Conservation (phyloP, 1,284 basidiomycete genomes). For the Singerocomus inundabilis region DNA sequence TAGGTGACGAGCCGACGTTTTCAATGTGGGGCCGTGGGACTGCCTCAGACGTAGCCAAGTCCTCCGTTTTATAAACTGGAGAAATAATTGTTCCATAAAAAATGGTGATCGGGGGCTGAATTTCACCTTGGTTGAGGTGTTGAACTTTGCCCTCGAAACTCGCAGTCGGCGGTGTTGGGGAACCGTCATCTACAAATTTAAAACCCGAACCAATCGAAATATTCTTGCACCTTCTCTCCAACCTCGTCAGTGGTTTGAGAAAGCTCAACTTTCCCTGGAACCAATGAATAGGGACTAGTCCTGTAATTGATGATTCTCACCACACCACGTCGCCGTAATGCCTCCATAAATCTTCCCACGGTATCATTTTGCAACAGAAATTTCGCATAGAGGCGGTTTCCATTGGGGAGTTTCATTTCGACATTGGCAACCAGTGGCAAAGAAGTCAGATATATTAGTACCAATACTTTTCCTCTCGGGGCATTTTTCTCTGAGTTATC, state of each 20-base stretch:
- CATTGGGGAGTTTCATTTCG: constrained; percentile 24
- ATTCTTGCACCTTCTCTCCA: constrained; percentile 18
- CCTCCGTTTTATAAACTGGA: constrained; percentile 32
- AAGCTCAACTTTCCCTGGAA: constrained; percentile 31
- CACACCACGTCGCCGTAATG: constrained; percentile 42
- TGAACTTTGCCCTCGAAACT: constrained; percentile 36
- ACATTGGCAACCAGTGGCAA: constrained; percentile 41
- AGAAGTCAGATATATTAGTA: constrained; percentile 37
- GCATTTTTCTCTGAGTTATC: constrained; percentile 28
- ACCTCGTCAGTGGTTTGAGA: constrained; percentile 15
- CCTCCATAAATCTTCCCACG: constrained; percentile 39
- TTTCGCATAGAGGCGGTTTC: constrained; percentile 31
- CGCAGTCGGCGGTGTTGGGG: constrained; percentile 20
- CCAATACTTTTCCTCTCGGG: constrained; percentile 24
- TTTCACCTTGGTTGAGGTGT: constrained; percentile 30
- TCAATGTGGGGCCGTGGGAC: neutral
- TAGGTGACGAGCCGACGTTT: neutral
- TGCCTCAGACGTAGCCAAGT: constrained; percentile 5
- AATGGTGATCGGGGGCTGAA: neutral
- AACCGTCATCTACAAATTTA: constrained; percentile 25
- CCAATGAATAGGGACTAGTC: constrained; percentile 5
- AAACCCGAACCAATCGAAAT: constrained; percentile 32
- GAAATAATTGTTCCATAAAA: neutral
- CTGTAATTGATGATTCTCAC: constrained; percentile 30
- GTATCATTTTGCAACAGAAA: constrained; percentile 38